Evolutionary conservation across 2,329 filamentous ascomycete species (phyloP).

Genomic region (Ceratocystis huliohia): DNA sequence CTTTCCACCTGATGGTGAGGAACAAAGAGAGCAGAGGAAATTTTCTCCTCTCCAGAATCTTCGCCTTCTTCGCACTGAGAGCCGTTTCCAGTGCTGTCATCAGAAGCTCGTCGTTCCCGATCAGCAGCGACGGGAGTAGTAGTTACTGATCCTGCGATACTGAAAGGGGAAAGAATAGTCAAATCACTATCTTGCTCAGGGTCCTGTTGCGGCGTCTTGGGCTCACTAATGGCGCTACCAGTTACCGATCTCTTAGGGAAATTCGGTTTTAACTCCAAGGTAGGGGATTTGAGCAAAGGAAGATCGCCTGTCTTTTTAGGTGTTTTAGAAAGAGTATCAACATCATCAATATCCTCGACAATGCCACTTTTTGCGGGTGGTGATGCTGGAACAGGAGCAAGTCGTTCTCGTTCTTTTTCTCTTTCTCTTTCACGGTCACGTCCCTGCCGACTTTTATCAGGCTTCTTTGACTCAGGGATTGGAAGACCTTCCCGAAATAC

Average conservation of each 20-base stretch:
- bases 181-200: constrained; percentile 14
- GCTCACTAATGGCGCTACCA: not conserved
- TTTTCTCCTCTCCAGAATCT: constrained; percentile 67
- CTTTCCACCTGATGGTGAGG: constrained; percentile 46
- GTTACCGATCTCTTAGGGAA: not conserved
- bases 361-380: constrained; percentile 6
- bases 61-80: constrained; percentile 33
- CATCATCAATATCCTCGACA: not conserved
- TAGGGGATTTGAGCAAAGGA: not conserved
- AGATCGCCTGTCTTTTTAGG: constrained; percentile 12
- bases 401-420: constrained; percentile 9
- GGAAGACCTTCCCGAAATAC: constrained; percentile 54
- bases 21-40: constrained; percentile 73
- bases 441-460: constrained; percentile 29
- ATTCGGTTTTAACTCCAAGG: not conserved
- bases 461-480: constrained; percentile 44
- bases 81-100: constrained; percentile 30
- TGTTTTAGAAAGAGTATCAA: constrained; percentile 14
- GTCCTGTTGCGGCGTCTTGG: constrained; percentile 12
- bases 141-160: constrained; percentile 14
- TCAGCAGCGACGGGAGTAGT: constrained; percentile 14
- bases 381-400: constrained; percentile 14
- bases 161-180: constrained; percentile 16
- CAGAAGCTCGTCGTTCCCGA: constrained; percentile 29
- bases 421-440: constrained; percentile 16